Evolutionary conservation across 352 stramenopile genomes (phyloP).

Genomic region (Phytophthora aleatoria): DNA sequence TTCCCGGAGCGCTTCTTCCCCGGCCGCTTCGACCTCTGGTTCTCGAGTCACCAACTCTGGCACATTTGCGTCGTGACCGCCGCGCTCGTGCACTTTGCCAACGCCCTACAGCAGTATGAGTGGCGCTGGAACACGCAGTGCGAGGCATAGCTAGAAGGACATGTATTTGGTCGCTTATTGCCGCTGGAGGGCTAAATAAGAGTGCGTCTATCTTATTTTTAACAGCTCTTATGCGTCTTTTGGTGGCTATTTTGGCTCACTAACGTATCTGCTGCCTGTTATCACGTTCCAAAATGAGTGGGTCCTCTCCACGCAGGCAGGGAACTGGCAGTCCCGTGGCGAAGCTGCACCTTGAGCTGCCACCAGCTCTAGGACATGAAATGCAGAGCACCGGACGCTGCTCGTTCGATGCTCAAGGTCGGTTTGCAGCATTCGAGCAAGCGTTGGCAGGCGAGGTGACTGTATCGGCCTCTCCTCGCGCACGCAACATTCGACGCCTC

Average conservation of each 20-base stretch:
- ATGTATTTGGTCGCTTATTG: constrained; percentile 19
- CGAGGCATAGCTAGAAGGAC: constrained; percentile 47
- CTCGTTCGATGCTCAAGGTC: constrained; percentile 44
- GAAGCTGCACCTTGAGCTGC: constrained; percentile 28
- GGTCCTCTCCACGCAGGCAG: constrained; percentile 5
- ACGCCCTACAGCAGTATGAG: constrained; percentile 85
- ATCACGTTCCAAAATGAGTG: constrained; percentile 4
- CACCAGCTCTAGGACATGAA: constrained; percentile 17
- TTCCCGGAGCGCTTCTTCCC: constrained; percentile 88
- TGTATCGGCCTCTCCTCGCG: constrained; percentile 12
- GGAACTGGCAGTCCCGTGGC: constrained; percentile 4
- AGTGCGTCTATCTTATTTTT: constrained; percentile 34
- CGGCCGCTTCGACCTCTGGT: constrained; percentile 84
- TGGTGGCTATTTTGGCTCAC: constrained; percentile 17
- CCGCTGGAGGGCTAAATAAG: constrained; percentile 23
- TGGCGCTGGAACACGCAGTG: constrained; percentile 87
- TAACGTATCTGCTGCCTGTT: background rate
- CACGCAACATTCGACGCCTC: constrained; percentile 27
- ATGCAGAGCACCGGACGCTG: constrained; percentile 40
- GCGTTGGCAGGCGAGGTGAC: constrained; percentile 22
- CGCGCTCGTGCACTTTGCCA: constrained; percentile 84
- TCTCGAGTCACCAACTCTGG: constrained; percentile 89
- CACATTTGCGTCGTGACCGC: constrained; percentile 89
- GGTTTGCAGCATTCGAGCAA: constrained; percentile 38
- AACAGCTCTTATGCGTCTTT: constrained; percentile 8